Percentiles rank a stretch among this genome's conserved stretches.
These are phyloP conservation scores for Cladosporium sp. DNA, from an alignment of 2,329 filamentous ascomycete genomes.

Conservation along the genomic window DNA sequence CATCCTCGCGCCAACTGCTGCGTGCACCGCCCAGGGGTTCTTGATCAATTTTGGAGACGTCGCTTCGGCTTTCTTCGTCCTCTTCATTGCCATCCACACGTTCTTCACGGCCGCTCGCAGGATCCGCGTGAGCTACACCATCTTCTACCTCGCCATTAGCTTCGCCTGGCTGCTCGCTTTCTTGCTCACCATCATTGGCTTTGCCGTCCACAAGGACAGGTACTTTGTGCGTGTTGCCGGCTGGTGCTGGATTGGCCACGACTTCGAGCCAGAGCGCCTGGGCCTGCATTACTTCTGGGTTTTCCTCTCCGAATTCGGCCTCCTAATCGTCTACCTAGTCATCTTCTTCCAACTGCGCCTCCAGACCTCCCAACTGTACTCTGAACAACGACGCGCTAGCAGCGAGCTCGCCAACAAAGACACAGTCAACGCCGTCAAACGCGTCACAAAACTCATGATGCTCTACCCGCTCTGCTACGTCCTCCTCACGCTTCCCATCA, in stretches of 20 bases:
- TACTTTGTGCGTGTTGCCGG: conserved; percentile 63
- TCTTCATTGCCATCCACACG: conserved; percentile 61
- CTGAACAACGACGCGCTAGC: conserved; percentile 9
- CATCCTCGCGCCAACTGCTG: conserved; percentile 49
- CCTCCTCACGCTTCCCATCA: conserved; percentile 62
- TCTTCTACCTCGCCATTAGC: conserved; percentile 48
- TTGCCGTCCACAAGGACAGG: conserved; percentile 38
- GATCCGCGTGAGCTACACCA: conserved; percentile 46
- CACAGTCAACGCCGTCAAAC: conserved; percentile 28
- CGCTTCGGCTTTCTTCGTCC: conserved; percentile 62
- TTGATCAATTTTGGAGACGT: conserved; percentile 64
- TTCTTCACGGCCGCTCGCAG: conserved; percentile 58
- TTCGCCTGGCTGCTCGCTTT: conserved; percentile 57
- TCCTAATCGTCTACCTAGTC: conserved; percentile 45
- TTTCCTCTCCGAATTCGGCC: conserved; percentile 51
- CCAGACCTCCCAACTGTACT: conserved; percentile 23
- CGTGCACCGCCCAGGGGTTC: conserved; percentile 64
- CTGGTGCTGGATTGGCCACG: conserved; percentile 63
- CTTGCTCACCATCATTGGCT: conserved; percentile 50
- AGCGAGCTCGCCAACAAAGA: conserved; percentile 18
- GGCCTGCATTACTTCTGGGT: conserved; percentile 63
- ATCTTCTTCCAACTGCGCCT: conserved; percentile 28
- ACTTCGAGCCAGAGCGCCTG: conserved; percentile 52
- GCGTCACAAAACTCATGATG: conserved; percentile 55
- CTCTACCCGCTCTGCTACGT: conserved; percentile 66